Conservation (phyloP, 1,284 basidiomycete species). For the Leccinum solheimii region DNA sequence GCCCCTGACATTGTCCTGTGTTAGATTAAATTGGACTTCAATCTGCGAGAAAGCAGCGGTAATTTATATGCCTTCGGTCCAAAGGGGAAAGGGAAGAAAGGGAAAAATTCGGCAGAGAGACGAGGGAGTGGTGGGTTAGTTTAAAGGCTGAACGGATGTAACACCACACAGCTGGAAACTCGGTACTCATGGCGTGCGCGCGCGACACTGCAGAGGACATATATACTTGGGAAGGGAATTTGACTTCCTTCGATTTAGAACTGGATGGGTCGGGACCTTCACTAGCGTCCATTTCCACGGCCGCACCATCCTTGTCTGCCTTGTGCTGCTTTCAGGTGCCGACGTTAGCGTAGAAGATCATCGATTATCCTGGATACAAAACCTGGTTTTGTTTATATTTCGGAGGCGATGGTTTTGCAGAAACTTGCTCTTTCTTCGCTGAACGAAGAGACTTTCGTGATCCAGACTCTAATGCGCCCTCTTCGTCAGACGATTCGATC, state of each 20-base stretch:
- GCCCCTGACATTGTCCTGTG: background rate
- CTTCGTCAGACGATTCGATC: constrained; percentile 28
- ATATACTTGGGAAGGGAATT: too few species aligned
- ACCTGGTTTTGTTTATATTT: constrained; percentile 19
- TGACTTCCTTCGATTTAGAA: constrained; percentile 6
- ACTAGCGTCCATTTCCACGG: constrained; percentile 11
- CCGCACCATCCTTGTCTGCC: constrained; percentile 6
- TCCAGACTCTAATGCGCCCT: constrained; percentile 21
- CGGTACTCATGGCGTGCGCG: too few species aligned
- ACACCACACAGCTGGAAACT: too few species aligned
- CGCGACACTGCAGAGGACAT: too few species aligned
- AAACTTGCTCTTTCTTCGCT: constrained; percentile 11
- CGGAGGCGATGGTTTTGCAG: constrained; percentile 3
- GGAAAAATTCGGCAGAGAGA: too few species aligned
- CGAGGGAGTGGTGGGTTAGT: too few species aligned
- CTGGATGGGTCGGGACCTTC: constrained; percentile 13
- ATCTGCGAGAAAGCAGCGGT: background rate
- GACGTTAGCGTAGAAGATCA: background rate
- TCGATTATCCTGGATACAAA: background rate
- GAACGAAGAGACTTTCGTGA: constrained; percentile 3
- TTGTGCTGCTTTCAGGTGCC: background rate
- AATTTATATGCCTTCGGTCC: too few species aligned
- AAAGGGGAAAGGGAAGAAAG: too few species aligned
- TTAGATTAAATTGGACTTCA: background rate
- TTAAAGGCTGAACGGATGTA: too few species aligned